Percentiles rank a stretch among this genome's conserved stretches.
These are phyloP conservation scores for Solanum virginianum DNA, from an alignment of 257 asterid genomes.

Conservation along the genomic window DNA sequence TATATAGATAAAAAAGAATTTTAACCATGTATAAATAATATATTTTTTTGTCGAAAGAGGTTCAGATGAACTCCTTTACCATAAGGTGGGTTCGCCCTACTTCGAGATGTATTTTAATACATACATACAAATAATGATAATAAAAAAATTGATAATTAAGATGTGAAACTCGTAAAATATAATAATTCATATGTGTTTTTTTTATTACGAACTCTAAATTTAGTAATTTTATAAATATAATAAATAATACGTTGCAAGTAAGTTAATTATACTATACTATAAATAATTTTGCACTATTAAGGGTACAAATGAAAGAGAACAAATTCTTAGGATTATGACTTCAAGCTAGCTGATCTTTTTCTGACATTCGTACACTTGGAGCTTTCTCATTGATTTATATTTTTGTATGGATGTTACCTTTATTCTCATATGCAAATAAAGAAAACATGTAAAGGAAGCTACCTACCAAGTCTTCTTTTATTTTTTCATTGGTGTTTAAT, in stretches of 20 bases:
- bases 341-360: background rate
- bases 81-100: too few relatives aligned
- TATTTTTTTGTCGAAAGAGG: too few relatives aligned
- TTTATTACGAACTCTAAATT: background rate
- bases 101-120: too few relatives aligned
- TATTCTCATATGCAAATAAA: background rate
- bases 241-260: background rate
- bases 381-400: background rate
- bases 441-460: background rate
- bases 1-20: too few relatives aligned
- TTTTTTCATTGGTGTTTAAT: rapidly evolving
- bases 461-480: background rate
- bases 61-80: too few relatives aligned
- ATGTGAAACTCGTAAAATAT: too few relatives aligned
- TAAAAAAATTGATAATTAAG: too few relatives aligned
- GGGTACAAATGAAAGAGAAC: background rate
- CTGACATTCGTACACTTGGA: background rate
- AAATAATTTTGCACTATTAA: background rate
- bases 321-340: background rate
- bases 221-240: background rate
- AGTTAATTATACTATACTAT: background rate
- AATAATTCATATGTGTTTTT: too few relatives aligned
- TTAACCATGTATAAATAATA: too few relatives aligned
- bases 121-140: too few relatives aligned
- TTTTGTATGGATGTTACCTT: background rate